Evolutionary conservation across 2,329 filamentous ascomycete genomes (phyloP).

Genomic region (Fusarium devonianum): DNA sequence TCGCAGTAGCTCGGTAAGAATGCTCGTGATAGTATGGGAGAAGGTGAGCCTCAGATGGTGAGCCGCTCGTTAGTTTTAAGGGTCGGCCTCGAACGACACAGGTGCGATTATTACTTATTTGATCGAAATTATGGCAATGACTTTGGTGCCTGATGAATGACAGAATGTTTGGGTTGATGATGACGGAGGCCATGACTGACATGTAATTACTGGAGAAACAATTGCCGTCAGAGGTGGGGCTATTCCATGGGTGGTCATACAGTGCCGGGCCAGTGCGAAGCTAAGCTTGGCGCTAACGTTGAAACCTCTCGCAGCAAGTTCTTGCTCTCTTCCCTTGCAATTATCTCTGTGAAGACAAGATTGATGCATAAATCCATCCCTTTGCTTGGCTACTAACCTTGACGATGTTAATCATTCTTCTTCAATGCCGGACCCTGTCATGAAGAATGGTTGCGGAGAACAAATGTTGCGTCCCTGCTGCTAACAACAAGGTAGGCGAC

Average conservation of each 20-base stretch:
- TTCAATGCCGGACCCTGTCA: slow-evolving; percentile 1
- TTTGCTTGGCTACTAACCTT: not conserved
- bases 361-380: slow-evolving; percentile 19
- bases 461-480: slow-evolving; percentile 20
- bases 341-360: not conserved
- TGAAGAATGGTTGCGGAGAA: not conserved
- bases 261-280: slow-evolving; percentile 30
- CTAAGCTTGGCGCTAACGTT: slow-evolving; percentile 21
- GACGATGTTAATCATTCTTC: slow-evolving; percentile 12
- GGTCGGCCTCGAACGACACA: slow-evolving; percentile 1
- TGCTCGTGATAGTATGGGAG: too few species aligned
- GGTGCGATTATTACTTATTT: too few species aligned
- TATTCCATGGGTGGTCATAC: slow-evolving; percentile 22
- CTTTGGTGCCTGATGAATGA: slow-evolving; percentile 5
- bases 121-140: too few species aligned
- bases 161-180: slow-evolving; percentile 20
- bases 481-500: slow-evolving; percentile 12
- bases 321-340: not conserved
- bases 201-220: slow-evolving; percentile 36
- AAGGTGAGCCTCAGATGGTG: too few species aligned
- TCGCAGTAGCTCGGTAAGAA: too few species aligned
- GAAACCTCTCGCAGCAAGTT: slow-evolving; percentile 20
- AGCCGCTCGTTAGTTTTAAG: not conserved
- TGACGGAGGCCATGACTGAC: slow-evolving; percentile 23
- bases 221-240: slow-evolving; percentile 36